Evolutionary conservation across 2,329 filamentous ascomycete species (phyloP).

Genomic region (Neopestalotiopsis sp.): DNA sequence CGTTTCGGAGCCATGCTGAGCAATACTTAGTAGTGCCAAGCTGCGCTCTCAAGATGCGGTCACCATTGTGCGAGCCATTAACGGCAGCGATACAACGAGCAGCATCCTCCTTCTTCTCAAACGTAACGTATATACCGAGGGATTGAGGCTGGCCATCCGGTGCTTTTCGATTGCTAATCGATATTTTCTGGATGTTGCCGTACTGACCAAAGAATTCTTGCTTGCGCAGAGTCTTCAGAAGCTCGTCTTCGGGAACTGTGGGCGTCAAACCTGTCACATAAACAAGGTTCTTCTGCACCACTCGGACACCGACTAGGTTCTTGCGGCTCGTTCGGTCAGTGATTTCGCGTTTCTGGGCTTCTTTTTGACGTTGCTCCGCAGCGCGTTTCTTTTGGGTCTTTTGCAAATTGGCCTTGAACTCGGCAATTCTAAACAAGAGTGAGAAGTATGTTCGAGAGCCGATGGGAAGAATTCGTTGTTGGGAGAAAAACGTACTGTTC

Average conservation of each 20-base stretch:
- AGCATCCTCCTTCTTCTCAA: conserved; percentile 89
- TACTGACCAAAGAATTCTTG: conserved; percentile 98
- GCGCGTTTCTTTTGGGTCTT: conserved; percentile 95
- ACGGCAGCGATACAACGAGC: conserved; percentile 89
- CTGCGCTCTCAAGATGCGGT: conserved; percentile 79
- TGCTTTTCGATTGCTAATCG: conserved; percentile 93
- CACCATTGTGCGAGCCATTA: conserved; percentile 90
- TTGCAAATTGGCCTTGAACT: conserved; percentile 78
- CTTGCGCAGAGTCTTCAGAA: conserved; percentile 88
- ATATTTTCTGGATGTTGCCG: conserved; percentile 97
- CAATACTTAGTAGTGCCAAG: conserved; percentile 97
- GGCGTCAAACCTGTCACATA: conserved; percentile 96
- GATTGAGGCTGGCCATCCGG: conserved; percentile 79
- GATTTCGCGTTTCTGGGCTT: conserved; percentile 90
- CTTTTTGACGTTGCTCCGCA: conserved; percentile 83
- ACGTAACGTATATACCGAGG: conserved; percentile 98
- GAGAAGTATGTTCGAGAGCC: not conserved
- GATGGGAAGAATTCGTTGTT: not conserved
- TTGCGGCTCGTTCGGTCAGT: conserved; percentile 93
- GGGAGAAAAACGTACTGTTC: conserved; percentile 71
- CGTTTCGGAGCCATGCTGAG: conserved; percentile 92
- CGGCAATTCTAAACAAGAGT: conserved; percentile 62
- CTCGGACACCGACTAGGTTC: conserved; percentile 91
- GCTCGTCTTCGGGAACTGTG: conserved; percentile 87
- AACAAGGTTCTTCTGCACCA: conserved; percentile 98